Percentiles rank a stretch among this genome's conserved stretches.
Conservation (phyloP, 1,284 basidiomycete species). For the Ceratobasidium sp. region DNA sequence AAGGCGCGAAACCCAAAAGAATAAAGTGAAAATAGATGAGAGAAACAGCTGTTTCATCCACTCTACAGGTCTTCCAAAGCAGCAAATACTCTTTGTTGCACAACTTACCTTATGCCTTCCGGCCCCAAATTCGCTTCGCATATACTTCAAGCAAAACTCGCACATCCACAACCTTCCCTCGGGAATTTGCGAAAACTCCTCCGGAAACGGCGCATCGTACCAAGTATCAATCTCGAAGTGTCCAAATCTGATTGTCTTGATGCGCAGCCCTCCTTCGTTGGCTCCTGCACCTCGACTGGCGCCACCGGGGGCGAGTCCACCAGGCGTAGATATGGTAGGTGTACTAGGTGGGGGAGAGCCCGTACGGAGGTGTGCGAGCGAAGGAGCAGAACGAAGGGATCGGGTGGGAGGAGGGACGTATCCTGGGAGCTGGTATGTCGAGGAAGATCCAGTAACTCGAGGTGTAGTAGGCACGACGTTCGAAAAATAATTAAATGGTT, state of each 20-base stretch:
- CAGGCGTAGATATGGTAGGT: constrained; percentile 46
- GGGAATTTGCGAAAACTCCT: constrained; percentile 94
- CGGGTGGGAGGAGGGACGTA: constrained; percentile 55
- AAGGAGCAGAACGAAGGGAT: constrained; percentile 37
- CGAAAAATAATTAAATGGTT: constrained; percentile 35
- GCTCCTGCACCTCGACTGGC: constrained; percentile 52
- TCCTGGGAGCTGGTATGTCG: constrained; percentile 43
- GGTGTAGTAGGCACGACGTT: constrained; percentile 18
- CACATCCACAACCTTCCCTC: constrained; percentile 97
- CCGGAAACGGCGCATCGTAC: constrained; percentile 99
- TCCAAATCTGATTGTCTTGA: constrained; percentile 93
- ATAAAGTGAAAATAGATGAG: constrained; percentile 12
- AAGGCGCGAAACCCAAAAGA: neutral
- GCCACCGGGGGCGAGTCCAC: constrained; percentile 48
- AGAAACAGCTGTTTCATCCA: neutral
- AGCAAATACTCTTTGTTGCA: neutral
- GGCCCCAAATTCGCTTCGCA: constrained; percentile 94
- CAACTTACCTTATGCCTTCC: constrained; percentile 83
- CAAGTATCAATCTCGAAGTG: constrained; percentile 96
- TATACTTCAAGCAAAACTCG: constrained; percentile 98
- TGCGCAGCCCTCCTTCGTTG: constrained; percentile 66
- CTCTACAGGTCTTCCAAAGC: neutral
- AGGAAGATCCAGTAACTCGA: constrained; percentile 8
- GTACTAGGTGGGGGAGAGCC: constrained; percentile 53
- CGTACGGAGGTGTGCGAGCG: constrained; percentile 44